These are phyloP conservation scores for Aspergillus fischeri DNA, from an alignment of 2,329 filamentous ascomycete genomes.

Conservation along the genomic window DNA sequence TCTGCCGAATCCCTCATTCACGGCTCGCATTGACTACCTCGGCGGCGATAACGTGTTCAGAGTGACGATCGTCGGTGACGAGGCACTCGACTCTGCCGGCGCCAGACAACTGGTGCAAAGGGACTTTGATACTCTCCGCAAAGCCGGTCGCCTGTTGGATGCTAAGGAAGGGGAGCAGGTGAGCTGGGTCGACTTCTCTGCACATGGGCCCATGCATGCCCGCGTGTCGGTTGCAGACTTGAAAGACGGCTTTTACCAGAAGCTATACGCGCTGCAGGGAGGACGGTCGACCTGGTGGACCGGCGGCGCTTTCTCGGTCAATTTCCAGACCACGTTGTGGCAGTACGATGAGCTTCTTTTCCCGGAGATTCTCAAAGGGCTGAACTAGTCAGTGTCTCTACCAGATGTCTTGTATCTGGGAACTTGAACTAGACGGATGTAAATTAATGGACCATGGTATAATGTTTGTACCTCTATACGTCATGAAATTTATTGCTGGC, in stretches of 20 bases:
- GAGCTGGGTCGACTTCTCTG: slow-evolving; percentile 18
- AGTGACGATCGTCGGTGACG: slow-evolving; percentile 19
- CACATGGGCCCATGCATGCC: slow-evolving; percentile 31
- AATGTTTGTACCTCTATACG: too few relatives aligned
- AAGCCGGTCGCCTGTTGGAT: slow-evolving; percentile 7
- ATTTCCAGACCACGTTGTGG: slow-evolving; percentile 21
- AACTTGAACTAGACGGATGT: too few relatives aligned
- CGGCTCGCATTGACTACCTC: slow-evolving; percentile 17
- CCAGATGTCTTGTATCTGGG: too few relatives aligned
- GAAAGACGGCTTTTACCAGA: slow-evolving; percentile 33
- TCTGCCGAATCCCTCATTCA: slow-evolving; percentile 15
- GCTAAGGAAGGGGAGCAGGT: slow-evolving; percentile 9
- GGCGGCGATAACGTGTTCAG: slow-evolving; percentile 18
- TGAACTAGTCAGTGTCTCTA: neutral
- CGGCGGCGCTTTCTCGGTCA: slow-evolving; percentile 30
- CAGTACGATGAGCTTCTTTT: slow-evolving; percentile 21
- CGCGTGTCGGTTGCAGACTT: slow-evolving; percentile 29
- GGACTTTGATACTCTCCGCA: slow-evolving; percentile 14
- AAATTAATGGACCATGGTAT: too few relatives aligned
- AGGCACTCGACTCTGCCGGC: slow-evolving; percentile 9
- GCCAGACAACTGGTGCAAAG: slow-evolving; percentile 13
- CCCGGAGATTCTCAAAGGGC: slow-evolving; percentile 14
- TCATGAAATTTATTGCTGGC: too few relatives aligned
- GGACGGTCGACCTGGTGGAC: slow-evolving; percentile 37
- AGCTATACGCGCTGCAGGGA: slow-evolving; percentile 39